A percentile compares a stretch with the other conserved stretches of the same genome.
phyloP scores from a whole-genome alignment of 495 filamentous ascomycete genomes.

The Trichoderma reesei region DNA sequence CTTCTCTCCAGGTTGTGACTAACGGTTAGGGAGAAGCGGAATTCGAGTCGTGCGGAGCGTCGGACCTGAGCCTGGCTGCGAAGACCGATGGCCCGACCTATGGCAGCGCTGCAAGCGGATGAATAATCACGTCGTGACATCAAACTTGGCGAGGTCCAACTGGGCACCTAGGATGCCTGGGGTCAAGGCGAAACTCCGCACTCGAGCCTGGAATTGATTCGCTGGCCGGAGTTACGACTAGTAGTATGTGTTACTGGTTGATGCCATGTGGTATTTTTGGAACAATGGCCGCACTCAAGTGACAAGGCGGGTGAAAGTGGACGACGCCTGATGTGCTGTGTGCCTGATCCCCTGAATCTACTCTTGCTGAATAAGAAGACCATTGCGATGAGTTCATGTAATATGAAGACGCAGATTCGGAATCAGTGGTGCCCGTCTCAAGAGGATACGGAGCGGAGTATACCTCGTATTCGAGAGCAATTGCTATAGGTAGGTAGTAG shows the following conservation, averaged over 20 bases:
- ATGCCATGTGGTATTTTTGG: too few relatives aligned
- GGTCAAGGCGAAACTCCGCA: not conserved
- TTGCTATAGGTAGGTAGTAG: too few relatives aligned
- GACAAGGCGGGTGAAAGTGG: not conserved
- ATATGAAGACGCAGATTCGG: too few relatives aligned
- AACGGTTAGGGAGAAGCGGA: not conserved
- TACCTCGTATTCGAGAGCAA: too few relatives aligned
- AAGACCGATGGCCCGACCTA: conserved; percentile 4
- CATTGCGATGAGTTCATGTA: not conserved
- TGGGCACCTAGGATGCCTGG: too few relatives aligned
- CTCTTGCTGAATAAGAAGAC: not conserved
- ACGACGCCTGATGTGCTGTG: not conserved
- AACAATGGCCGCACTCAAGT: not conserved
- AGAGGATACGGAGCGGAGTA: too few relatives aligned
- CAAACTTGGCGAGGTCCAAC: not conserved
- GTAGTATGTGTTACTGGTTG: too few relatives aligned
- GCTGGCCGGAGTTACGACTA: too few relatives aligned
- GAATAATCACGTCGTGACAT: not conserved
- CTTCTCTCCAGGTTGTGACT: not conserved
- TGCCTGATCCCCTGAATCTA: not conserved
- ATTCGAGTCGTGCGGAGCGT: conserved; percentile 3
- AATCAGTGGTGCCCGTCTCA: too few relatives aligned
- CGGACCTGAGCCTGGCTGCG: not conserved
- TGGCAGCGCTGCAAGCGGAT: not conserved
- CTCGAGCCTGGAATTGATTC: not conserved